Evolutionary conservation across 495 filamentous ascomycete species (phyloP).

Genomic region (Penicillium malachiteum): DNA sequence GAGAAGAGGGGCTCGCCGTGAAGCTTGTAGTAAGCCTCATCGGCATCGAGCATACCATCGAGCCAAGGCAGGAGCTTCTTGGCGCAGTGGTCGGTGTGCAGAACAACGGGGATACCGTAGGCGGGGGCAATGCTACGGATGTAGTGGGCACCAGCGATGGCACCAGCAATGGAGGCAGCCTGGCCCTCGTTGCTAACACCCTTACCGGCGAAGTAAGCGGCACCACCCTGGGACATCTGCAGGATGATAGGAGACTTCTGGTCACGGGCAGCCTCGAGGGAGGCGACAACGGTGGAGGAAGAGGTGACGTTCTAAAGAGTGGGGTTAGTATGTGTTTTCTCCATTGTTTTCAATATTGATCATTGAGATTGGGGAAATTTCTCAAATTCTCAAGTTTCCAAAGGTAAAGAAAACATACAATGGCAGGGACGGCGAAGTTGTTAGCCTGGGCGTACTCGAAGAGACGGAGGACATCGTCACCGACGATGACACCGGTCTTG

Average conservation of each 20-base stretch:
- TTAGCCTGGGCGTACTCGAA: slow-evolving; percentile 84
- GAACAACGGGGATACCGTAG: slow-evolving; percentile 88
- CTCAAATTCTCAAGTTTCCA: too few species aligned
- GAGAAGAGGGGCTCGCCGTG: slow-evolving; percentile 92
- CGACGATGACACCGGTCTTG: slow-evolving; percentile 84
- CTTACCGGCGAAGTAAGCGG: slow-evolving; percentile 93
- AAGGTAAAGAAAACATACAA: slow-evolving; percentile 52
- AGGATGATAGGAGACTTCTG: slow-evolving; percentile 84
- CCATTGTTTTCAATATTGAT: background rate
- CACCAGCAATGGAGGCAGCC: slow-evolving; percentile 81
- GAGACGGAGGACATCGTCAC: slow-evolving; percentile 75
- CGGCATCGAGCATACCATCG: slow-evolving; percentile 89
- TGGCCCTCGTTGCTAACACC: slow-evolving; percentile 85
- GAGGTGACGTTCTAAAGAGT: slow-evolving; percentile 74
- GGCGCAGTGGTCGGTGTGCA: slow-evolving; percentile 92
- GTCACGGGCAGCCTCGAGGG: slow-evolving; percentile 92
- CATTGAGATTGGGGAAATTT: too few species aligned
- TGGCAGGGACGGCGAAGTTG: slow-evolving; percentile 85
- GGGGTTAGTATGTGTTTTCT: background rate
- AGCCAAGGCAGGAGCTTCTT: slow-evolving; percentile 95
- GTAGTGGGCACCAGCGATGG: slow-evolving; percentile 88
- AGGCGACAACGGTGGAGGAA: slow-evolving; percentile 81
- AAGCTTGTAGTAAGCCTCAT: slow-evolving; percentile 90
- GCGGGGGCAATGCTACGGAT: slow-evolving; percentile 82
- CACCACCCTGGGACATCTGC: slow-evolving; percentile 89